phyloP scores from a whole-genome alignment of 129 eudicot genomes.

The Solidago caesia region DNA sequence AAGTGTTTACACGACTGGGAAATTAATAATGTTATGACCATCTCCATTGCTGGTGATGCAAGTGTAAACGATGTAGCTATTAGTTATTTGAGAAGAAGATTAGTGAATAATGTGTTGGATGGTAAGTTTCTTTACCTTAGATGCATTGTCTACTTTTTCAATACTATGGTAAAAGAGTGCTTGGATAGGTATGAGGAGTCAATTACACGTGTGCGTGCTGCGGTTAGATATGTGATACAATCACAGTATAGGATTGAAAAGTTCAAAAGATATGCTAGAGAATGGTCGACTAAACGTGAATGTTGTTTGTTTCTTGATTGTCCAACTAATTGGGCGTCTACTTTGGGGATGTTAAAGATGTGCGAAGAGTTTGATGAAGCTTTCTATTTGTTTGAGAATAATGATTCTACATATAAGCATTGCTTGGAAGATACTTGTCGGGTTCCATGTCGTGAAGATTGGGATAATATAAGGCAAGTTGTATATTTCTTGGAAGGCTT shows the following conservation, averaged over 20 bases:
- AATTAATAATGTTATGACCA: conserved; percentile 7
- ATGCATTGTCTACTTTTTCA: conserved; percentile 4
- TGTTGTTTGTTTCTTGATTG: background rate
- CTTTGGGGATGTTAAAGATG: background rate
- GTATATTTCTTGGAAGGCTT: background rate
- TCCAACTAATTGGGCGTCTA: background rate
- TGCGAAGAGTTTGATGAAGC: background rate
- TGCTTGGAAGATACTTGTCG: background rate
- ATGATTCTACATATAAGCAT: background rate
- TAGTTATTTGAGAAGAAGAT: background rate
- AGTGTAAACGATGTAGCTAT: conserved; percentile 3
- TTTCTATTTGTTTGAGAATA: background rate
- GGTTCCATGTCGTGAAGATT: background rate
- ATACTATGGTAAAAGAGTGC: background rate
- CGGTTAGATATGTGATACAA: background rate
- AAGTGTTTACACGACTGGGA: conserved; percentile 19
- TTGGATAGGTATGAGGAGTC: no score
- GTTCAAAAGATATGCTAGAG: background rate
- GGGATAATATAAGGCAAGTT: background rate
- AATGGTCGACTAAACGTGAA: background rate
- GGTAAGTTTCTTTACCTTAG: conserved; percentile 14
- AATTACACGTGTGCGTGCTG: background rate
- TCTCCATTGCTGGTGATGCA: conserved; percentile 9
- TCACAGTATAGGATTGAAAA: background rate
- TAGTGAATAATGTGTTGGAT: conserved; percentile 1